Conservation (phyloP, 2,329 filamentous ascomycete genomes). For the Coccinonectria pachysandricola region DNA sequence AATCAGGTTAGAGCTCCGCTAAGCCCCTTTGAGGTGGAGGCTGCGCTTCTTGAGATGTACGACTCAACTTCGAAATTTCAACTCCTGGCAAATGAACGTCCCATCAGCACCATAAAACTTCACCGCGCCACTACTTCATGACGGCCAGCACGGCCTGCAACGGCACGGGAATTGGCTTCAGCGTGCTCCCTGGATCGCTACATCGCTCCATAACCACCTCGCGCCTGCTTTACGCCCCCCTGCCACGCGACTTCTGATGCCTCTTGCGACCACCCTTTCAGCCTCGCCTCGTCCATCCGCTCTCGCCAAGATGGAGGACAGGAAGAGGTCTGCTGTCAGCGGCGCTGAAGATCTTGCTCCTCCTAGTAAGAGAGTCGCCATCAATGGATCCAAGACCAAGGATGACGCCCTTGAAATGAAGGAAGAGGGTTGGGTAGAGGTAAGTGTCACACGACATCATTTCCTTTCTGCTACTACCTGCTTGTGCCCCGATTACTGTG, state of each 20-base stretch:
- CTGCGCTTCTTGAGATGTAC: conserved; percentile 29
- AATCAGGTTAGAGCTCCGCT: conserved; percentile 24
- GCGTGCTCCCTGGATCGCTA: conserved; percentile 18
- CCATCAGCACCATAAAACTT: conserved; percentile 24
- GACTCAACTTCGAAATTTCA: conserved; percentile 36
- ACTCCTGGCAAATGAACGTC: conserved; percentile 27
- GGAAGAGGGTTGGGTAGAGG: conserved; percentile 54
- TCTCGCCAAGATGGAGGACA: conserved; percentile 96
- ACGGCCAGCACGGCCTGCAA: conserved; percentile 22
- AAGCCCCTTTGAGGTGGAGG: conserved; percentile 26
- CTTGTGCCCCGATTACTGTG: too few relatives aligned
- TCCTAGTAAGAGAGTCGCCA: conserved; percentile 82
- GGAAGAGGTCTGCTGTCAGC: conserved; percentile 83
- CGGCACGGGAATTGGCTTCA: conserved; percentile 26
- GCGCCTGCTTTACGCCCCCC: conserved; percentile 30
- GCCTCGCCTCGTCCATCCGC: conserved; percentile 66
- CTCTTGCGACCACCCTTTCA: conserved; percentile 66
- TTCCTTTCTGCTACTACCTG: too few relatives aligned
- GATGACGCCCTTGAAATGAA: conserved; percentile 46
- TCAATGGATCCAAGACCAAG: conserved; percentile 61
- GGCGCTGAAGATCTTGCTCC: conserved; percentile 76
- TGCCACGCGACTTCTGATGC: conserved; percentile 59
- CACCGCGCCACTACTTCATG: conserved; percentile 25
- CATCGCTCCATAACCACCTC: conserved; percentile 21
- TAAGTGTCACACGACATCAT: conserved; percentile 41